Conservation (phyloP, 2,329 filamentous ascomycete genomes). For the Hypocrella siamensis region DNA sequence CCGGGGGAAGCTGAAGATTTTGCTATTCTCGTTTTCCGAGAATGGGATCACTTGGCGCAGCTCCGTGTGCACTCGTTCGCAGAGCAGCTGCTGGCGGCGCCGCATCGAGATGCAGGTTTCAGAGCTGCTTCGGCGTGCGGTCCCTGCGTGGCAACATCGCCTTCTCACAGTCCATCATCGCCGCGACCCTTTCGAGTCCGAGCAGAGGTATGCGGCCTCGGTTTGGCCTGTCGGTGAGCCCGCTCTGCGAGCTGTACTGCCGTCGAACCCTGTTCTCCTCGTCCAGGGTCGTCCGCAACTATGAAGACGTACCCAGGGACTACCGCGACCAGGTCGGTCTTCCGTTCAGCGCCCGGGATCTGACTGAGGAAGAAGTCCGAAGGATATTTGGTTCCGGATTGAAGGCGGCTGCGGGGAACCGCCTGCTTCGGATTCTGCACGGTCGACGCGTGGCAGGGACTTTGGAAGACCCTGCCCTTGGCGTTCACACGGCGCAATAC, state of each 20-base stretch:
- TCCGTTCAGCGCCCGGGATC: constrained; percentile 31
- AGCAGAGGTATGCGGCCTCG: too few species aligned
- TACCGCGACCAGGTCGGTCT: constrained; percentile 42
- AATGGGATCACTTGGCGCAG: too few species aligned
- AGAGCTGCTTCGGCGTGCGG: constrained; percentile 2
- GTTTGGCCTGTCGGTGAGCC: too few species aligned
- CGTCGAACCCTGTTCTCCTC: constrained; percentile 19
- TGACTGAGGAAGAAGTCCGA: constrained; percentile 29
- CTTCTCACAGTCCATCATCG: too few species aligned
- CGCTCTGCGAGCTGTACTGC: constrained; percentile 5
- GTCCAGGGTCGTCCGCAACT: constrained; percentile 29
- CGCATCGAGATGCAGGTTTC: neutral
- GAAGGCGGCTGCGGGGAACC: constrained; percentile 29
- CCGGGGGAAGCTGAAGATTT: too few species aligned
- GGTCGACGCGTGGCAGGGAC: constrained; percentile 49
- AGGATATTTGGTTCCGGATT: constrained; percentile 35
- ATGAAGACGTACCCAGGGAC: constrained; percentile 38
- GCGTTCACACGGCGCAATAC: constrained; percentile 29
- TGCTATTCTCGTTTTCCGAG: too few species aligned
- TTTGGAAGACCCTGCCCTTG: constrained; percentile 39
- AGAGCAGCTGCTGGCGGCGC: constrained; percentile 12
- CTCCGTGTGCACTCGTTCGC: constrained; percentile 15
- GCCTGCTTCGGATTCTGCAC: constrained; percentile 41
- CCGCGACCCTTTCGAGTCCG: too few species aligned
- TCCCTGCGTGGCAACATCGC: constrained; percentile 5